Evolutionary conservation across 257 asterid species (phyloP), one percentile per base, ranked within the genome.

Genomic region (Capsicum pubescens): DNA sequence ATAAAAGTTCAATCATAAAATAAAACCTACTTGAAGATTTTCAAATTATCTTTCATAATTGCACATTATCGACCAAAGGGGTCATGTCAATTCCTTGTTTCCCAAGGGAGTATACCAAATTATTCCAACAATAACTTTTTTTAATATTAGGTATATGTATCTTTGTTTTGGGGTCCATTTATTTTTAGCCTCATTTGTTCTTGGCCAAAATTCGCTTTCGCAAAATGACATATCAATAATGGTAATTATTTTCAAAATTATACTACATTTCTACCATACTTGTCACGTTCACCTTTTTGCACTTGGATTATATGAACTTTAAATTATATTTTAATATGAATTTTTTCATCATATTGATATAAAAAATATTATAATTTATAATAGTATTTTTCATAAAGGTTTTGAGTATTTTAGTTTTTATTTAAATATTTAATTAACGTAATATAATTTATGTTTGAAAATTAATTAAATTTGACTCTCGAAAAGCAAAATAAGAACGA

Each of bases 81-180:
- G 58, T 26, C 32, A 26, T 26, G 32, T 71, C 44, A 48, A 48
- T 48, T 74, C 60, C 80, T 74, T 74, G 80, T 74, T 21, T 19
- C 60, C 44, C 60, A 74, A n/a, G 80, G n/a, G 42, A 72, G 58
- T 16, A 19, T 42, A 48, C 44, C 59, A 72, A 19, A 72, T 72
- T 19, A 74, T 74, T 50, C 12, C 35, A 71, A 71, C 15, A 44
- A 71, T 46, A 71, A 10, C 2, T n/a, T 60, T 68, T 69, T 69
- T 39, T 3, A 71, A 71, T 16, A 17, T 44, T 44, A 42, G 9
- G 19, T 9, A 44, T 46, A 16, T 42, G 32, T 2, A 4, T 15
- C 21, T 0, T 54, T 52, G 3, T 19, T 19, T 19, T 60, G 3
- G n/a, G 66, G 16, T 63, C 9, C 17, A 63, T 11, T 26, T 26